Percentiles rank a stretch among this genome's conserved stretches.
Evolutionary conservation across 2,329 filamentous ascomycete species (phyloP).

Genomic region (Fusarium sp.): DNA sequence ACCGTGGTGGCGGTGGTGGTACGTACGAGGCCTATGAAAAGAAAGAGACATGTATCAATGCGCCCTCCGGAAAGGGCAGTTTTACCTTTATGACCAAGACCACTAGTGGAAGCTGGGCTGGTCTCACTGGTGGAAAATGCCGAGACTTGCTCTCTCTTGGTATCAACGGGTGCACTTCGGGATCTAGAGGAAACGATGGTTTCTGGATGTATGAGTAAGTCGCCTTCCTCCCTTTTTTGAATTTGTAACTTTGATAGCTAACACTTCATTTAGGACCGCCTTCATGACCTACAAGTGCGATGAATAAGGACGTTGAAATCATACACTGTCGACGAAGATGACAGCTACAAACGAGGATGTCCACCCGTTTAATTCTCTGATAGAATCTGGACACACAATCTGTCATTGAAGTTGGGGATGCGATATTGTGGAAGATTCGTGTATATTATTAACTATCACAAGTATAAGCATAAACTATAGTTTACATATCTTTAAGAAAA

Average conservation of each 20-base stretch:
- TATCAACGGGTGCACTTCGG: slow-evolving; percentile 2
- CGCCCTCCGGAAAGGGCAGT: neutral
- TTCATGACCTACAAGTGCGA: neutral
- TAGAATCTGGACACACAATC: neutral
- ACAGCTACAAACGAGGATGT: neutral
- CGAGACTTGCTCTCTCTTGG: neutral
- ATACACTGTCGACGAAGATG: rapidly evolving
- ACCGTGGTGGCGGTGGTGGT: neutral
- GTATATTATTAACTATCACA: neutral
- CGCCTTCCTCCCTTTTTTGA: rapidly evolving
- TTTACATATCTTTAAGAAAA: too few relatives aligned
- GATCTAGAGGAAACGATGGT: neutral
- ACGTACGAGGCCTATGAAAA: neutral
- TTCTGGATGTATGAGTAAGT: slow-evolving; percentile 24
- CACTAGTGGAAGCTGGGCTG: too few relatives aligned
- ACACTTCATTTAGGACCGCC: too few relatives aligned
- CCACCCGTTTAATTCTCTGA: rapidly evolving
- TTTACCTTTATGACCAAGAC: too few relatives aligned
- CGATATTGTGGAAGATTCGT: rapidly evolving
- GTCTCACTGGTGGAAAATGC: neutral
- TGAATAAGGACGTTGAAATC: neutral
- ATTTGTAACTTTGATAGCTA: rapidly evolving
- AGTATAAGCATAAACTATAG: too few relatives aligned
- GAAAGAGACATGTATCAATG: slow-evolving; percentile 13
- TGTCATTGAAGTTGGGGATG: rapidly evolving